Base-by-base conservation (phyloP, 441 rosid species). In the Monsonia emarginata region DNA sequence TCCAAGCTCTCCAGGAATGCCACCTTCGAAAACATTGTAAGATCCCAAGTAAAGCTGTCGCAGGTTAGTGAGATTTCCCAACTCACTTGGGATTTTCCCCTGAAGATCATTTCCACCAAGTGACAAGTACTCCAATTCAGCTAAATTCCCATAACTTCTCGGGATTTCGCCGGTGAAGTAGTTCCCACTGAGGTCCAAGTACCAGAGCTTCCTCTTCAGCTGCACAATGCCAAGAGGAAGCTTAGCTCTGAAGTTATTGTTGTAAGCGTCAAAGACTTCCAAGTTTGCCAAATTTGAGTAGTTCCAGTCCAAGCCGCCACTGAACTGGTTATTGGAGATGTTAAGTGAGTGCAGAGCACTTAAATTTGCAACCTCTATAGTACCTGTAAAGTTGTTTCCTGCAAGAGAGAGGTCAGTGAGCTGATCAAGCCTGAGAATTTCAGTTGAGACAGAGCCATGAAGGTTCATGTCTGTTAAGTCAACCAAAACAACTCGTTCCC, bases 161-260 rank as follows among this genome's bases (percentile, higher is more conserved):
- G 86, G 86, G 65, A 83, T 80, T 66, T 40, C 26, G n/a, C 84
- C 86, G 1, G 36, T 21, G 78, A 83, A 79, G 71, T 63, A 83
- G 36, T 83, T 83, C 26, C 86, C 86, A 1, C 80, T 82, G 31
- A 83, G 80, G 70, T 80, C 78, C 73, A 83, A 73, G 69, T 66
- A 60, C 74, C 63, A 71, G 40, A 83, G 83, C 27, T 73, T 75
- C n/a, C n/a, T n/a, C 72, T 69, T 57, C 73, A 83, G 59, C 18
- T 63, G 65, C 63, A 69, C 52, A 64, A 83, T 27, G 46, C 83
- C 80, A 30, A 52, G 61, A 0, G 86, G 81, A 25, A 83, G 76
- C 5, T 58, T 14, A n/a, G 76, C 79, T 24, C 79, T 72, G 78
- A 83, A 73, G 70, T 80, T 83, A 71, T 83, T 83, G 78, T 80